Conservation (phyloP, 2,329 filamentous ascomycete species). For the Calonectria pauciramosa region DNA sequence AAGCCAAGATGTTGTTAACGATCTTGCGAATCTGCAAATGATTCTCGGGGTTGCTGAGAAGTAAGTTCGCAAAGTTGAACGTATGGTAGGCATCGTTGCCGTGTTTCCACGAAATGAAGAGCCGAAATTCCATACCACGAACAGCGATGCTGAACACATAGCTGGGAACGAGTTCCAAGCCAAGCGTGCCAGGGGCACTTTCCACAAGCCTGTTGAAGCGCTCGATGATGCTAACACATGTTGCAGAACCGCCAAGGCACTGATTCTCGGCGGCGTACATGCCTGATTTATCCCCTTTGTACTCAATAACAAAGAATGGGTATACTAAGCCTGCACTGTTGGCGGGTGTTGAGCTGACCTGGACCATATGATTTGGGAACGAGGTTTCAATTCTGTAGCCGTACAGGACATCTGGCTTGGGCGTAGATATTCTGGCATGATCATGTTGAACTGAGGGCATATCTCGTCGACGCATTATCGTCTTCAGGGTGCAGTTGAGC, state of each 20-base stretch:
- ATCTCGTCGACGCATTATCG: neutral
- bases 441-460: neutral
- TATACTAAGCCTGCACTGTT: neutral
- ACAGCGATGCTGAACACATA: neutral
- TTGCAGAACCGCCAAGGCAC: neutral
- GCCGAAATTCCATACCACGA: neutral
- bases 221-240: neutral
- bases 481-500: neutral
- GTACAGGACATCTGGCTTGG: neutral
- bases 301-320: neutral
- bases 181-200: neutral
- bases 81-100: neutral
- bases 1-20: neutral
- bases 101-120: neutral
- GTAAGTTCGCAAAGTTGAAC: neutral
- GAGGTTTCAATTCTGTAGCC: neutral
- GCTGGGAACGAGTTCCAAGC: neutral
- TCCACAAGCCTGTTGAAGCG: neutral
- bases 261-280: neutral
- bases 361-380: neutral
- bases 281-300: neutral
- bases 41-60: neutral
- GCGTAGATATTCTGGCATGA: neutral
- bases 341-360: neutral
- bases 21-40: neutral